Evolutionary conservation across 345 rosid species (phyloP), one percentile per base, ranked within the genome.

Genomic region (Gynandropsis gynandra): DNA sequence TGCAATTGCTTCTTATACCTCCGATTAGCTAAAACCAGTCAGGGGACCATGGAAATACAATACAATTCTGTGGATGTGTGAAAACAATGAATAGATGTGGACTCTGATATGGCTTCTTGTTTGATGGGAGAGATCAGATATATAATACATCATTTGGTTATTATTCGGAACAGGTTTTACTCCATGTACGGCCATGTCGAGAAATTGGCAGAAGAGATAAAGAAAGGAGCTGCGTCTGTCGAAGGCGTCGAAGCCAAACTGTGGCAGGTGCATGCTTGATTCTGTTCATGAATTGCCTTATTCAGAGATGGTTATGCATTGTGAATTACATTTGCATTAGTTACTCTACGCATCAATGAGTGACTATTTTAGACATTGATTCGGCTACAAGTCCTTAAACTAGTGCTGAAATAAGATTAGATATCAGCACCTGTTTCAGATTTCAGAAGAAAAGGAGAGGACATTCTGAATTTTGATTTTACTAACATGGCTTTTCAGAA

Each of bases 101-200:
- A n/a, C n/a, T n/a, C n/a, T n/a, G n/a, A n/a, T n/a, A n/a, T n/a
- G n/a, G n/a, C n/a, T n/a, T n/a, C n/a, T n/a, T n/a, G n/a, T n/a
- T n/a, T n/a, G n/a, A n/a, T n/a, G n/a, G 1, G n/a, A 43, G 33
- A 32, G 32, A 45, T 45, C 21, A 35, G 0, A n/a, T 44, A 18
- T 44, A 18, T 57, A 4, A 52, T 37, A 29, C 29, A 20, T 4
- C 16, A 14, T 19, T 46, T 21, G 37, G 17, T 15, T 16, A 16
- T 47, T 6, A 12, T 57, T n/a, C n/a, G n/a, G n/a, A 66, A 24
- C 70, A 89, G 97, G 74, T 89, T 85, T 77, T 85, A 89, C 73
- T 85, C 97, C 67, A 89, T 85, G 97, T 86, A 89, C 39, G 97
- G 97, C 19, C 97, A 89, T 62, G 95, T 89, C 16, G 89, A 81